Evolutionary conservation across 495 filamentous ascomycete species (phyloP), one percentile per base, ranked within the genome.

Genomic region (Hypoxylon fuscum): DNA sequence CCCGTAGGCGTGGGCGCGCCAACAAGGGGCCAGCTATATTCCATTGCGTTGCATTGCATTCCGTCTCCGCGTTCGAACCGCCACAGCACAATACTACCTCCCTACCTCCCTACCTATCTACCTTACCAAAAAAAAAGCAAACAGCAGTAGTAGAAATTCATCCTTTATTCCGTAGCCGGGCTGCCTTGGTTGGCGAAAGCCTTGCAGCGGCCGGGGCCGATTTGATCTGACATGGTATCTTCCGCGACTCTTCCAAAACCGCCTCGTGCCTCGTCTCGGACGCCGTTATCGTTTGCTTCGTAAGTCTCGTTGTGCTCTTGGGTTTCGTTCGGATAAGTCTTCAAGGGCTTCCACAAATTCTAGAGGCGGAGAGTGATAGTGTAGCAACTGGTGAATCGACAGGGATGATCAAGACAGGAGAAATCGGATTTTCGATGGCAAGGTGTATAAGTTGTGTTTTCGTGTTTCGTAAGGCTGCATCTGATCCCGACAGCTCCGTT

Each of bases 201-300:
- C 34, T 8, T 27, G 29, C 47, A 45, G 41, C 34, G 40, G n/a
- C n/a, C n/a, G n/a, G n/a, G n/a, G n/a, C n/a, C n/a, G n/a, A n/a
- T n/a, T 3, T 18, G 22, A 50, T 52, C 32, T 25, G 23, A 47
- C 35, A 23, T 58, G 60, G 60, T 52, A 64, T 57, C 47, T 64
- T 21, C 21, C 31, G 12, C 41, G 15, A 64, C 54, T 64, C 42
- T 21, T 10, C 21, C 35, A 58, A 48, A 55, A 62, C 29, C 10
- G 57, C 46, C 4, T 14, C 34, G 29, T 12, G n/a, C 31, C 10
- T 34, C 40, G 44, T 21, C 21, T 42, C 29, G 25, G 25, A 58
- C 60, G 48, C 38, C 41, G 10, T 35, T 22, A 7, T 57, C 60
- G 53, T 63, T 52, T 41, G 47, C 18, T 42, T 58, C 53, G 21